Base-by-base conservation (phyloP, 2,329 filamentous ascomycete species). In the Monosporascus ibericus region DNA sequence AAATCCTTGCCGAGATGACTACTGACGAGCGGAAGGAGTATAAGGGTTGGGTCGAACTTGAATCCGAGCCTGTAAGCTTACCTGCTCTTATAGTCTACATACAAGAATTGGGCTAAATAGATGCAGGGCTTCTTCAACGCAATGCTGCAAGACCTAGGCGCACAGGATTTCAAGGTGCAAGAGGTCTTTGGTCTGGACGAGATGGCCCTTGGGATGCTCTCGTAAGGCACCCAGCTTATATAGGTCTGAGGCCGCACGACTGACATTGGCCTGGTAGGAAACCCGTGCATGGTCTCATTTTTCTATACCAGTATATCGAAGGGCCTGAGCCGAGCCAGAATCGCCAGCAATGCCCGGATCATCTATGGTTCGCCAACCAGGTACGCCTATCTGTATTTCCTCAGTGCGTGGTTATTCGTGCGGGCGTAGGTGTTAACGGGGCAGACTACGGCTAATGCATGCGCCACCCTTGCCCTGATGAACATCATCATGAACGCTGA, bases 331-430 rank as follows among this genome's bases (percentile, higher is more conserved):
- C 49, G 69, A 81, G 34, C 72, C 63, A 72, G 76, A 52, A 75
- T 79, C 55, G 74, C 72, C 44, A 76, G 67, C 53, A 58, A 55
- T 85, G 81, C 56, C 84, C 85, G 0, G 73, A 81, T 3, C 73
- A 82, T 30, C 75, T 97, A 18, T 99, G 94, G 92, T 97, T 96
- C 68, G 91, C 92, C 27, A 96, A 96, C 63, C 92, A 95, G 73
- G 87, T 89, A 65, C 20, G 72, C 62, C 24, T 27, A 27, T 11
- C 42, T 39, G 2, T 14, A 27, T 49, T 47, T 37, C 2, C 14
- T 20, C 6, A 14, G 1, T 34, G 11, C 11, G 30, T 34, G 30
- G 18, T 11, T 39, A 46, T 36, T 36, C 40, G 5, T 24, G 27
- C 34, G 30, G 27, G 56, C 40, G 52, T 44, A 3, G 44, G n/a